These are phyloP conservation scores for Climacium dendroides DNA, from an alignment of 225 moss, liverwort and hornwort species.

Conservation along the genomic window DNA sequence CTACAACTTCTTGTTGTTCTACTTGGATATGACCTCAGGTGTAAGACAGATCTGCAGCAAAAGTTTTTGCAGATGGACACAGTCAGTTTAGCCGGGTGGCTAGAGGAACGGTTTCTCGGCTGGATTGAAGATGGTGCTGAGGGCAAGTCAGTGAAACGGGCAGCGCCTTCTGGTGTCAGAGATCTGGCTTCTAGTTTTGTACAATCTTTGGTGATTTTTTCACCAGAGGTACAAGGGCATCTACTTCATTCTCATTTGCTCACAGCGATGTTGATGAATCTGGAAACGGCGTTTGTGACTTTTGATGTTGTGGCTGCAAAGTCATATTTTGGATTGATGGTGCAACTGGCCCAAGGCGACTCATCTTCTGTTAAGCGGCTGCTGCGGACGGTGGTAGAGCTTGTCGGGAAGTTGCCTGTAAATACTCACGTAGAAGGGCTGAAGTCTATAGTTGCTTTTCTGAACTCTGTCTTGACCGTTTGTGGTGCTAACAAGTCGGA, in stretches of 20 bases:
- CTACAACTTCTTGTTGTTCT: slow-evolving; percentile 82
- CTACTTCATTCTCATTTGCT: slow-evolving; percentile 64
- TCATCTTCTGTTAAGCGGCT: slow-evolving; percentile 49
- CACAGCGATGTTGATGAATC: slow-evolving; percentile 63
- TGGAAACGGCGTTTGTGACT: slow-evolving; percentile 76
- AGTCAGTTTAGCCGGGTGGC: slow-evolving; percentile 59
- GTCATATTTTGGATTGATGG: slow-evolving; percentile 78
- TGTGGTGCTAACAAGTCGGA: slow-evolving; percentile 76
- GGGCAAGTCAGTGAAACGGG: slow-evolving; percentile 26
- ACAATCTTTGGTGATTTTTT: slow-evolving; percentile 46
- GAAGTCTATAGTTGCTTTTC: slow-evolving; percentile 59
- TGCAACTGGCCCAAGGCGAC: slow-evolving; percentile 74
- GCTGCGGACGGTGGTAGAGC: slow-evolving; percentile 52
- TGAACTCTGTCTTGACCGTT: slow-evolving; percentile 68
- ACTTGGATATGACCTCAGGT: slow-evolving; percentile 57
- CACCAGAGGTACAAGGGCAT: slow-evolving; percentile 43
- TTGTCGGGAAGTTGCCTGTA: slow-evolving; percentile 70
- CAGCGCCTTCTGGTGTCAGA: slow-evolving; percentile 61
- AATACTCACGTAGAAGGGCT: slow-evolving; percentile 57
- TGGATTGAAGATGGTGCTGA: slow-evolving; percentile 30
- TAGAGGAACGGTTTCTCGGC: slow-evolving; percentile 84
- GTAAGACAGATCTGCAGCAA: slow-evolving; percentile 53
- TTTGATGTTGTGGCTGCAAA: slow-evolving; percentile 75
- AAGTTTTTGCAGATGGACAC: slow-evolving; percentile 68
- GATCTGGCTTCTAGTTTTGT: slow-evolving; percentile 65